A percentile compares a stretch with the other conserved stretches of the same genome.
phyloP scores from a whole-genome alignment of 2,329 filamentous ascomycete genomes.

The Apiospora marii region DNA sequence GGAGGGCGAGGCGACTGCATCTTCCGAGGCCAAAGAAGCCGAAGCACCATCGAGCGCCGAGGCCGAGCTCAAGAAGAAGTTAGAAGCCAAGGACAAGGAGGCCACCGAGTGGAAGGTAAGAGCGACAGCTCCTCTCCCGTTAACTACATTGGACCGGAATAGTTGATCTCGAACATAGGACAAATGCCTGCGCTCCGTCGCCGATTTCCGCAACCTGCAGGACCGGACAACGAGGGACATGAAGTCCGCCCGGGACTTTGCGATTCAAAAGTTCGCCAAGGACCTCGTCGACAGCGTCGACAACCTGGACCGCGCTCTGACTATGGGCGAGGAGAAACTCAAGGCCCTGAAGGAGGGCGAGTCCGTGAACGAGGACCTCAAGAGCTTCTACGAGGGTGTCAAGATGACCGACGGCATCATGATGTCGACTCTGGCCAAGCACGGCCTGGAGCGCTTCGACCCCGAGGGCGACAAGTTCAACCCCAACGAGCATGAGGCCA shows the following conservation, averaged over 20 bases:
- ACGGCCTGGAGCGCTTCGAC: constrained; percentile 89
- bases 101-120: constrained; percentile 84
- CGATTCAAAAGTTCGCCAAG: constrained; percentile 93
- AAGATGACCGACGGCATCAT: constrained; percentile 95
- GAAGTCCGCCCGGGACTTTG: constrained; percentile 87
- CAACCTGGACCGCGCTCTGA: constrained; percentile 93
- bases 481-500: constrained; percentile 95
- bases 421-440: constrained; percentile 88
- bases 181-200: constrained; percentile 90
- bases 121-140: constrained; percentile 26
- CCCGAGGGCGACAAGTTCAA: constrained; percentile 89
- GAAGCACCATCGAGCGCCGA: constrained; percentile 49
- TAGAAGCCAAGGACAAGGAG: constrained; percentile 77
- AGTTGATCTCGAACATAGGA: constrained; percentile 64
- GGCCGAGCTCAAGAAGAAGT: constrained; percentile 66
- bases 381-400: constrained; percentile 84
- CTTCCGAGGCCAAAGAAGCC: constrained; percentile 44
- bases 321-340: constrained; percentile 80
- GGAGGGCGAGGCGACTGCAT: constrained; percentile 45
- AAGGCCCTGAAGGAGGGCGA: constrained; percentile 51
- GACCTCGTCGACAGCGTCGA: constrained; percentile 96
- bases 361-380: constrained; percentile 68
- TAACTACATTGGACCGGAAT: not conserved
- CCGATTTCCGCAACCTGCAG: constrained; percentile 98
- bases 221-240: constrained; percentile 92